Evolutionary conservation across 352 stramenopile species (phyloP), one percentile per base, ranked within the genome.

Genomic region (Phytophthora chlamydospora): DNA sequence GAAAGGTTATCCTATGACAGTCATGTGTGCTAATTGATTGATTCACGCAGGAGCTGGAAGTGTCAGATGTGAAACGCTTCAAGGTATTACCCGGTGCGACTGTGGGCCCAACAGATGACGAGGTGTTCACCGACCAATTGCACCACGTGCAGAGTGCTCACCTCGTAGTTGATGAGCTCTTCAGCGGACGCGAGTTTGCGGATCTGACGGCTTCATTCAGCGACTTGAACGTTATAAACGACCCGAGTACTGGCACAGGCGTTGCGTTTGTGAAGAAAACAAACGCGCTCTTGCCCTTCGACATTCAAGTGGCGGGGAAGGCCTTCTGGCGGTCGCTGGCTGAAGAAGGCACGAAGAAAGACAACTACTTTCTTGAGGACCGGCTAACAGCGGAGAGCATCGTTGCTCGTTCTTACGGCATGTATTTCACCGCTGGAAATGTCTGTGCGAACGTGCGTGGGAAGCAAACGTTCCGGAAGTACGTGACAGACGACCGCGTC

Each of bases 381-480:
- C 40, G 60, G 8, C 14, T 76, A 31, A 33, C 62, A 5, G 68
- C 61, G 1, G 52, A 74, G n/a, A 60, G 68, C 29, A 33, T 71
- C 16, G 55, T 75, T 3, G 54, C 62, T 11, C 46, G 42, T 1
- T 67, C 58, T 14, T 76, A 70, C 24, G 62, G 42, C 4, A 29
- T 76, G 8, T 34, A 72, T 45, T 71, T 76, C 35, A 36, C 65
- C 14, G 34, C 49, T 51, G 39, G 53, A 13, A 11, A 59, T 13
- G 66, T 78, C 16, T 42, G 64, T 10, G 69, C 76, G 1, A 62
- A 83, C 11, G 58, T 88, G 14, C 66, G 71, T 6, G 75, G 70
- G 13, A 79, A 83, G 33, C 57, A 82, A 33, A 82, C 71, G 9
- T 48, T 80, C 33, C 78, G 78, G 1, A 75, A 66, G 19, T 85